A percentile compares a stretch with the other conserved stretches of the same genome.
These are phyloP conservation scores for Pisolithus microcarpus DNA, from an alignment of 768 basidiomycete species.

Conservation along the genomic window DNA sequence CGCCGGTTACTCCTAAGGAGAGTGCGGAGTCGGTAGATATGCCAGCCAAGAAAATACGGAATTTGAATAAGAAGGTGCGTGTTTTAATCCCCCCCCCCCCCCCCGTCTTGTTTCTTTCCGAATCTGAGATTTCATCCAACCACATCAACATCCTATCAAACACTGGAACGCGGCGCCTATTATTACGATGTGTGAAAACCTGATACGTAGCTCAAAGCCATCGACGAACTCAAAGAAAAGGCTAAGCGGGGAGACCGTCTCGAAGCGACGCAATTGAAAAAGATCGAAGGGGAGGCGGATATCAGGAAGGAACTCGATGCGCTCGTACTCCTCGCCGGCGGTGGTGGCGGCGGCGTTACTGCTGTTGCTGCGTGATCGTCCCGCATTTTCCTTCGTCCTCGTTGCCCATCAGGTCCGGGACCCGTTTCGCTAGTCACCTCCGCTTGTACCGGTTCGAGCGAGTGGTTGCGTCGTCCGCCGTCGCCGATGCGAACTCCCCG, in stretches of 20 bases:
- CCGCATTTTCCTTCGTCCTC: no score
- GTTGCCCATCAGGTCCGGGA: no score
- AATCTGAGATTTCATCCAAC: no score
- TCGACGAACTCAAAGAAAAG: slow-evolving; percentile 95
- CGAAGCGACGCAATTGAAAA: slow-evolving; percentile 93
- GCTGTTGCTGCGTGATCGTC: no score
- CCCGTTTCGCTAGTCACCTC: no score
- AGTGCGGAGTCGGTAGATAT: slow-evolving; percentile 65
- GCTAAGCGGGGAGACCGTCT: slow-evolving; percentile 82
- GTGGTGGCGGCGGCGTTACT: no score
- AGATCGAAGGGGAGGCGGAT: slow-evolving; percentile 87
- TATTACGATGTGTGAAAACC: no score
- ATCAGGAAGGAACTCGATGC: slow-evolving; percentile 71
- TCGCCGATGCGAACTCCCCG: no score
- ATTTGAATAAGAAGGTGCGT: slow-evolving; percentile 92
- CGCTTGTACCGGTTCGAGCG: no score
- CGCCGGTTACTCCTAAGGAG: slow-evolving; percentile 45
- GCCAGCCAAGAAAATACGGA: slow-evolving; percentile 86
- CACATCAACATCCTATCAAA: no score
- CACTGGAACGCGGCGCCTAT: no score
- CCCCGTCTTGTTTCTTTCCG: slow-evolving; percentile 1
- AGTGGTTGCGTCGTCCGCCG: no score
- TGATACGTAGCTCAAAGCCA: slow-evolving; percentile 78
- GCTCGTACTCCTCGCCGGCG: neutral
- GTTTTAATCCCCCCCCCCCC: neutral